Evolutionary conservation across 2,329 filamentous ascomycete genomes (phyloP).

Genomic region (Fusarium veterinarium): DNA sequence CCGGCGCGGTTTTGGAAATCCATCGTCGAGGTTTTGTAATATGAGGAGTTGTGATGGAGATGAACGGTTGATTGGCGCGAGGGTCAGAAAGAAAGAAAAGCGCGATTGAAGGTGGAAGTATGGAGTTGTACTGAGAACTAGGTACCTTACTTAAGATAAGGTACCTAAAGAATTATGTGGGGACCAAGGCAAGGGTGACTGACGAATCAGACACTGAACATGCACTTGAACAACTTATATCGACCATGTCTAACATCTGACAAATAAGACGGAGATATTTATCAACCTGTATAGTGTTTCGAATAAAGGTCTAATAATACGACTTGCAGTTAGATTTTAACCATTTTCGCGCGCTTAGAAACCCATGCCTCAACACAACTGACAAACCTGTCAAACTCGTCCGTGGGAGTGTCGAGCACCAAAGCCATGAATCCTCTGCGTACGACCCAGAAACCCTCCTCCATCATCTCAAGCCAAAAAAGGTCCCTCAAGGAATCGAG

Average conservation of each 20-base stretch:
- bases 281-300: neutral
- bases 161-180: slow-evolving; percentile 16
- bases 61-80: slow-evolving; percentile 18
- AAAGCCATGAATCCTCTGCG: slow-evolving; percentile 56
- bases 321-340: neutral
- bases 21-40: slow-evolving; percentile 55
- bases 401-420: slow-evolving; percentile 52
- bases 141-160: neutral
- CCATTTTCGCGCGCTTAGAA: slow-evolving; percentile 40
- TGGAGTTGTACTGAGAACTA: slow-evolving; percentile 7
- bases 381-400: slow-evolving; percentile 57
- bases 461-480: slow-evolving; percentile 61
- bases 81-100: slow-evolving; percentile 36
- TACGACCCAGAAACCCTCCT: slow-evolving; percentile 57
- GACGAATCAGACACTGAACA: slow-evolving; percentile 32
- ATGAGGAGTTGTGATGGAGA: neutral
- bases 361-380: slow-evolving; percentile 51
- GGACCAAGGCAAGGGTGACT: neutral
- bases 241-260: too few relatives aligned
- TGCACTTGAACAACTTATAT: neutral
- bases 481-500: slow-evolving; percentile 52
- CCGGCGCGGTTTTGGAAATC: slow-evolving; percentile 92
- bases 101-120: slow-evolving; percentile 7
- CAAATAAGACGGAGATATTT: neutral
- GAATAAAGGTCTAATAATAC: neutral